A percentile compares a stretch with the other conserved stretches of the same genome.
Evolutionary conservation across 2,329 filamentous ascomycete species (phyloP).

Genomic region (Hypoxylon sp.): DNA sequence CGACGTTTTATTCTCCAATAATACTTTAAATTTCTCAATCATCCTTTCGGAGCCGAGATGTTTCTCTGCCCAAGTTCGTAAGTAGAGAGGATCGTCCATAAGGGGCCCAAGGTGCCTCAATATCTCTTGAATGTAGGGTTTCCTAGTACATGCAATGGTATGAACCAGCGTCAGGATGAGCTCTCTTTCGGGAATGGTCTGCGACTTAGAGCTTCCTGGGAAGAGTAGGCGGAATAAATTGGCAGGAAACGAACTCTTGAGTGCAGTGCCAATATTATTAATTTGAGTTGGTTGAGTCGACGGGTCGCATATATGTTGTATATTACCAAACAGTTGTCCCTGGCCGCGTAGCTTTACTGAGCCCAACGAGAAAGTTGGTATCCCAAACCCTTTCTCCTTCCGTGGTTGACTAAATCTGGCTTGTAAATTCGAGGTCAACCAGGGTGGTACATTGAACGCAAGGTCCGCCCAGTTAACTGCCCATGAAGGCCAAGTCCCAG

Average conservation of each 20-base stretch:
- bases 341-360: constrained; percentile 1
- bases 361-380: background rate
- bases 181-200: background rate
- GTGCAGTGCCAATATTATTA: background rate
- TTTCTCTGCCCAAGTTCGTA: background rate
- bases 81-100: background rate
- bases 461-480: constrained; percentile 27
- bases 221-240: background rate
- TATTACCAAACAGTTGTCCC: constrained; percentile 1
- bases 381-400: background rate
- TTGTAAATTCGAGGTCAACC: constrained; percentile 17
- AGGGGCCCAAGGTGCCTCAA: background rate
- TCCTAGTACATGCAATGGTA: background rate
- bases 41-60: background rate
- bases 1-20: background rate
- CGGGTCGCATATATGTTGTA: background rate
- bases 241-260: background rate
- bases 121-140: background rate
- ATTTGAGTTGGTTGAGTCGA: background rate
- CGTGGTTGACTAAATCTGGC: background rate
- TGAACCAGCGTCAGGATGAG: background rate
- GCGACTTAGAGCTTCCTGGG: background rate
- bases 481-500: constrained; percentile 7
- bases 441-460: constrained; percentile 17
- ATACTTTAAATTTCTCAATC: background rate